Evolutionary conservation across 495 filamentous ascomycete species (phyloP), one percentile per base, ranked within the genome.

Genomic region (Penicillium fimorum): DNA sequence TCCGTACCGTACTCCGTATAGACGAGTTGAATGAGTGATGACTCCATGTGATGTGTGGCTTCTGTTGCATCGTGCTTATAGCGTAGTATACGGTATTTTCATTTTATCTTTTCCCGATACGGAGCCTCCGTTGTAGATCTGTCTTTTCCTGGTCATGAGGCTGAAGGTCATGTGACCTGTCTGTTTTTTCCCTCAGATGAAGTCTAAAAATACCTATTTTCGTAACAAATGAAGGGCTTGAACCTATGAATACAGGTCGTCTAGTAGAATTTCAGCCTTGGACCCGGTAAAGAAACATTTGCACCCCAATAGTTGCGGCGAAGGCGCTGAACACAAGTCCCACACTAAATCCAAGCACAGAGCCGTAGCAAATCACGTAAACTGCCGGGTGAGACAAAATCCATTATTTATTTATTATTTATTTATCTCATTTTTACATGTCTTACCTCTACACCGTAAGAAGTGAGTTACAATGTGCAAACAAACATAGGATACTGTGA

Each of bases 11-110:
- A 25, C 25, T 5, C 25, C 20, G 18, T 18, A 22, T 40, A 15
- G 25, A 50, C 48, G 48, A 20, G 40, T 41, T 41, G 24, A 51
- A 51, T 51, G 35, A 13, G 45, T 18, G 42, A 15, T 1, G 20
- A 44, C 3, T 15, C 42, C 11, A 10, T 42, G 40, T 20, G 40
- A 42, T 43, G 41, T 24, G 29, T 33, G 27, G 5, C 4, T 18
- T 9, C 4, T 47, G 27, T 47, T 47, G 25, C 45, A 47, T 47
- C 24, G n/a, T 9, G 27, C 4, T 12, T 20, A 20, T 4, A 20
- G 24, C n/a, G 45, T 47, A 32, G 45, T 13, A 30, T 30, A 12
- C n/a, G 22, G 2, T 22, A 22, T 38, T n/a, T 38, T 37, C 30
- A 27, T 18, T 10, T 42, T 5, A 20, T 24, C 13, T n/a, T 8